Evolutionary conservation across 2,329 filamentous ascomycete species (phyloP), one percentile per base, ranked within the genome.

Genomic region (Grosmannia clavigera): DNA sequence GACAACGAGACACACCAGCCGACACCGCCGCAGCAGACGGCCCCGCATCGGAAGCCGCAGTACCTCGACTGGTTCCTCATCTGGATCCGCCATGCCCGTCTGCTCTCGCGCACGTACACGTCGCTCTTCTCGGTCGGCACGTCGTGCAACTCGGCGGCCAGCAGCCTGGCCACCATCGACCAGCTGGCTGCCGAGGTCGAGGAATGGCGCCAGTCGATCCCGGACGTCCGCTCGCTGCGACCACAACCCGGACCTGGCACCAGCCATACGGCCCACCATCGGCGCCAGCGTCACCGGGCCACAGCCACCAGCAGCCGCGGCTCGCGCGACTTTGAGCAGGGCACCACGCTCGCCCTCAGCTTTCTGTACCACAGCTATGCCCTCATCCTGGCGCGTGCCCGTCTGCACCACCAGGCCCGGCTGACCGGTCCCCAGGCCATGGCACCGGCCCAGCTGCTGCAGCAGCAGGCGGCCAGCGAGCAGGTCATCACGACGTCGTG

Each of bases 41-140:
- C 14, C 11, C 19, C 4, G 3, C 12, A 19, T 5, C 19, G 14
- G 3, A 10, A 35, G 38, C 5, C 9, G 53, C 25, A 2, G 1
- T 7, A 40, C 31, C 64, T 67, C 46, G 65, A 66, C 60, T 70
- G 67, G 67, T 66, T 68, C 48, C 58, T 71, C 3, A 57, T 65
- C 6, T 59, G 61, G 1, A 65, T 66, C 11, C 67, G 68, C 3
- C 66, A 70, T 27, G 64, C 65, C 0, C 65, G 69, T 0, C 58
- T 71, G 0, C 57, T 72, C 1, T 70, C 70, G 1, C 63, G 68
- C 14, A 66, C 68, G 1, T 65, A 68, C 40, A 64, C 66, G 0
- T 68, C 66, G 0, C 64, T 72, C 11, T 71, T 70, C 56, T 69
- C 68, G 0, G 66, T 67, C 2, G 67, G 69, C 9, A 67, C 66